A percentile compares a stretch with the other conserved stretches of the same genome.
Evolutionary conservation across 1,284 basidiomycete species (phyloP).

Genomic region (Tremellales sp.): DNA sequence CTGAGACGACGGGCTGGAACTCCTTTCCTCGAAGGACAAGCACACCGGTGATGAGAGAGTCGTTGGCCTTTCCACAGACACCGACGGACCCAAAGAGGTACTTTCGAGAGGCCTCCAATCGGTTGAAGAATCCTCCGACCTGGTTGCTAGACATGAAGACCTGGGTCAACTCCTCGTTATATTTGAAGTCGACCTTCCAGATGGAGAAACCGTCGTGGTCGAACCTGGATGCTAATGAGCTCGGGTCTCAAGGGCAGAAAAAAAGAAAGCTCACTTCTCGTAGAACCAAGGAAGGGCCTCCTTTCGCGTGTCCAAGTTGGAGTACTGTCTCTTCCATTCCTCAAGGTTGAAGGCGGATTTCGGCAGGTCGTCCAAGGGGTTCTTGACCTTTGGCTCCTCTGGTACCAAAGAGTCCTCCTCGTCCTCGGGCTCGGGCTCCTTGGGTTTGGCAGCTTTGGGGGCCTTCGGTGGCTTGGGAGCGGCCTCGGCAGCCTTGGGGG

Average conservation of each 20-base stretch:
- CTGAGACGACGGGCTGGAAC: constrained; percentile 64
- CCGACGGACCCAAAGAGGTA: constrained; percentile 91
- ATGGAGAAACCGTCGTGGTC: constrained; percentile 87
- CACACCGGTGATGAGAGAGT: constrained; percentile 71
- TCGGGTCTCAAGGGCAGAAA: no score
- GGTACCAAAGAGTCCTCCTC: constrained; percentile 59
- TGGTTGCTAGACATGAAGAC: constrained; percentile 82
- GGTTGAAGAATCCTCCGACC: constrained; percentile 91
- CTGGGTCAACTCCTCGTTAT: constrained; percentile 89
- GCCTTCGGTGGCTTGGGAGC: constrained; percentile 56
- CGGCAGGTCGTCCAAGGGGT: constrained; percentile 87
- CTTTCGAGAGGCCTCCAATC: constrained; percentile 90
- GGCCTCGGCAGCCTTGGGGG: constrained; percentile 49
- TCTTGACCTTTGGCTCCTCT: constrained; percentile 76
- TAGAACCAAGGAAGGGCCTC: constrained; percentile 74
- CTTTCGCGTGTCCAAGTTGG: constrained; percentile 90
- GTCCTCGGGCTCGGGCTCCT: constrained; percentile 61
- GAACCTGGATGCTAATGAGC: constrained; percentile 61
- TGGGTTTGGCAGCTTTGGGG: constrained; percentile 59
- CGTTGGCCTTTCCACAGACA: constrained; percentile 78
- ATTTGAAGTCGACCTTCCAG: constrained; percentile 92
- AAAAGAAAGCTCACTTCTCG: constrained; percentile 62
- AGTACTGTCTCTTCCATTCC: constrained; percentile 97
- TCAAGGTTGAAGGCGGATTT: constrained; percentile 92
- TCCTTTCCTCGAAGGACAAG: constrained; percentile 74